Percentiles rank a stretch among this genome's conserved stretches.
These are phyloP conservation scores for Cyclanthera cordifolia DNA, from an alignment of 306 rosid genomes.

Conservation along the genomic window DNA sequence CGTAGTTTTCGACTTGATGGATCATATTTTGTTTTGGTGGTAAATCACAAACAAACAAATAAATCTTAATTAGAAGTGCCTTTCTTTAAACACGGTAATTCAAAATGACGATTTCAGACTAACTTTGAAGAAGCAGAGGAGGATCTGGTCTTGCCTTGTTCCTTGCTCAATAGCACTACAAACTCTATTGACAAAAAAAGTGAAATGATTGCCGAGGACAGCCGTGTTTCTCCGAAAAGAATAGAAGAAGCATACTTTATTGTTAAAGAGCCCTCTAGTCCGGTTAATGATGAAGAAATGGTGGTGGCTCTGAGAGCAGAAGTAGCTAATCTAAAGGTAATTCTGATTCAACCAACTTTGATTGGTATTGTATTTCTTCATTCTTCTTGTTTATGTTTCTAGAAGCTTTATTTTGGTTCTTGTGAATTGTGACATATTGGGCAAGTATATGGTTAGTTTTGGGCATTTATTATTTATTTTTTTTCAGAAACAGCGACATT, in stretches of 20 bases:
- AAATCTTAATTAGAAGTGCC: neutral
- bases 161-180: slow-evolving; percentile 1
- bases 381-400: neutral
- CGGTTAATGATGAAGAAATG: slow-evolving; percentile 25
- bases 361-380: neutral
- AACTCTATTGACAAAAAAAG: slow-evolving; percentile 22
- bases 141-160: slow-evolving; percentile 10
- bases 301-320: slow-evolving; percentile 42
- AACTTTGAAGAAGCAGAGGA: slow-evolving; percentile 19
- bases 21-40: neutral
- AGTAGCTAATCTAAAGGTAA: slow-evolving; percentile 51
- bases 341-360: slow-evolving; percentile 5
- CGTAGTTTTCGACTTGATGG: neutral
- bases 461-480: no score
- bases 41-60: neutral
- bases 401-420: neutral
- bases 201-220: slow-evolving; percentile 31
- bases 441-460: neutral
- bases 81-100: slow-evolving; percentile 3
- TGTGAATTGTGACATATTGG: neutral
- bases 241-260: slow-evolving; percentile 30
- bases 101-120: slow-evolving; percentile 16
- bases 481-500: no score
- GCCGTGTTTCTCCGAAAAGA: slow-evolving; percentile 27
- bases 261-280: slow-evolving; percentile 29